These are phyloP conservation scores for Pseudogymnoascus sp. DNA, from an alignment of 2,329 filamentous ascomycete genomes.

Conservation along the genomic window DNA sequence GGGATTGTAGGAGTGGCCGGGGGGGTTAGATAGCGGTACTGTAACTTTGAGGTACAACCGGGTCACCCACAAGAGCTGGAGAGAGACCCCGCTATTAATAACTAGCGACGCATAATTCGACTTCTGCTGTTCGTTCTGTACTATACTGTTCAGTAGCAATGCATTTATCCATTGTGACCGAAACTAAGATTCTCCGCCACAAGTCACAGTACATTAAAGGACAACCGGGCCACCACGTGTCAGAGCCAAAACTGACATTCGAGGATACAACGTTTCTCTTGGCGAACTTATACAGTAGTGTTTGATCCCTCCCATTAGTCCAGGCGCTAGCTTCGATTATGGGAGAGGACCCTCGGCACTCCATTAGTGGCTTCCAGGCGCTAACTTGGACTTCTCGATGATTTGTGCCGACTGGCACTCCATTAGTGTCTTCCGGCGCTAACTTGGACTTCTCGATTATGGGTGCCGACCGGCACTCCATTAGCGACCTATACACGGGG, in stretches of 20 bases:
- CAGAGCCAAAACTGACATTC: neutral
- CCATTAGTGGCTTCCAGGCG: too few species aligned
- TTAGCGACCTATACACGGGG: neutral
- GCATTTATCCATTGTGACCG: neutral
- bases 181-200: neutral
- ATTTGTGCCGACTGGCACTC: too few species aligned
- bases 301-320: neutral
- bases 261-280: neutral
- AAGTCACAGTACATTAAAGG: neutral
- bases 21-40: too few species aligned
- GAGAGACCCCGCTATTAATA: too few species aligned
- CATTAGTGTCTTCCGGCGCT: neutral
- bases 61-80: too few species aligned
- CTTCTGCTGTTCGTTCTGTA: too few species aligned
- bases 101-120: too few species aligned
- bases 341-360: too few species aligned
- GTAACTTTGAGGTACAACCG: too few species aligned
- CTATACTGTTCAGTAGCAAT: neutral
- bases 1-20: too few species aligned
- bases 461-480: neutral
- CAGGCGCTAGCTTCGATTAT: too few species aligned
- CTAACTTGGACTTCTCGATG: too few species aligned
- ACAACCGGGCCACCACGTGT: neutral
- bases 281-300: neutral
- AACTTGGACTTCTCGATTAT: neutral